Conservation (phyloP, 2,329 filamentous ascomycete species). For the Phialophora macrospora region DNA sequence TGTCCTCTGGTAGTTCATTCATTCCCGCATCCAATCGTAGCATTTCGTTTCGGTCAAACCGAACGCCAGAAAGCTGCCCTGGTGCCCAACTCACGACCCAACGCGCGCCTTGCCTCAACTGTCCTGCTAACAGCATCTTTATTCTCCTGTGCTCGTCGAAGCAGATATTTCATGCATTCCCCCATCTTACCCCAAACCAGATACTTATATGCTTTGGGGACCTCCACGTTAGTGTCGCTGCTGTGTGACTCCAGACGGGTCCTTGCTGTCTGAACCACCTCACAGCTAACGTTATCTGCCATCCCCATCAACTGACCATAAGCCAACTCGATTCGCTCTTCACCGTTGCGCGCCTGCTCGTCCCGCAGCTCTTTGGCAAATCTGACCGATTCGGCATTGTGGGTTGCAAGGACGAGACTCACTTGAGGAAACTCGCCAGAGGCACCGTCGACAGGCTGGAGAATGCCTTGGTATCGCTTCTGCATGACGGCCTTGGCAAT, state of each 20-base stretch:
- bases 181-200: slow-evolving; percentile 62
- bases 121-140: slow-evolving; percentile 65
- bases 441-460: slow-evolving; percentile 53
- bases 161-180: slow-evolving; percentile 80
- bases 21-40: background rate
- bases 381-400: slow-evolving; percentile 75
- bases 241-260: slow-evolving; percentile 47
- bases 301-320: slow-evolving; percentile 66
- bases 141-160: slow-evolving; percentile 64
- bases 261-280: slow-evolving; percentile 54
- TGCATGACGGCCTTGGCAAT: slow-evolving; percentile 71
- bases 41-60: background rate
- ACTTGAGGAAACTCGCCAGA: slow-evolving; percentile 60
- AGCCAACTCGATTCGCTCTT: slow-evolving; percentile 55
- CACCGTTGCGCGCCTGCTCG: slow-evolving; percentile 48
- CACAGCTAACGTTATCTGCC: slow-evolving; percentile 65
- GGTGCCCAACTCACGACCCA: slow-evolving; percentile 57
- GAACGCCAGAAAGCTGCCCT: slow-evolving; percentile 38
- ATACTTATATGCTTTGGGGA: slow-evolving; percentile 60
- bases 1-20: background rate
- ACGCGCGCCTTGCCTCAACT: slow-evolving; percentile 56
- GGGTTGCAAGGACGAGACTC: slow-evolving; percentile 75
- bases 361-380: slow-evolving; percentile 57
- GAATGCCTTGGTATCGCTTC: slow-evolving; percentile 62
- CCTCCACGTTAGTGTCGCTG: slow-evolving; percentile 42